phyloP scores from a whole-genome alignment of 2,329 filamentous ascomycete species.

The Atkinsonella texensis region DNA sequence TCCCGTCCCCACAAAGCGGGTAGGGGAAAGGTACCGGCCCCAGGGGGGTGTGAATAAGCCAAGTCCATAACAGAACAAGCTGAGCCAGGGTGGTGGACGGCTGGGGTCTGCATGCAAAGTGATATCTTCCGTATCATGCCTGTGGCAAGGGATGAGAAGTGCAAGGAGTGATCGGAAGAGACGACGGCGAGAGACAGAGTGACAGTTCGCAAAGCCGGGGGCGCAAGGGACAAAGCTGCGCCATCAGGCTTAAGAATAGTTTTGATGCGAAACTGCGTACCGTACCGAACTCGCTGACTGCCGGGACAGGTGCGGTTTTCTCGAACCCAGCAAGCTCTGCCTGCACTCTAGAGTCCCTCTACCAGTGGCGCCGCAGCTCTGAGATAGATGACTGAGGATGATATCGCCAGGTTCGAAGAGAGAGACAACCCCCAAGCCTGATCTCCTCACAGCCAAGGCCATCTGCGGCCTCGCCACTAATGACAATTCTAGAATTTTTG shows the following conservation, averaged over 20 bases:
- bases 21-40: constrained; percentile 1
- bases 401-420: too few species aligned
- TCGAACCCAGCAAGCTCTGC: too few species aligned
- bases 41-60: constrained; percentile 1
- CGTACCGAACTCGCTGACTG: too few species aligned
- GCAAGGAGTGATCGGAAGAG: background rate
- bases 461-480: background rate
- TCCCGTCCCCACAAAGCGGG: constrained; percentile 7
- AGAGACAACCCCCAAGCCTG: too few species aligned
- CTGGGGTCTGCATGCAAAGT: background rate
- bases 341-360: too few species aligned
- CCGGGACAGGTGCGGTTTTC: too few species aligned
- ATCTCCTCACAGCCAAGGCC: background rate
- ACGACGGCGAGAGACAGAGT: background rate
- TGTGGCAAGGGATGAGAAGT: background rate
- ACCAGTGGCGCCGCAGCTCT: too few species aligned
- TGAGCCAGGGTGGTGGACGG: background rate
- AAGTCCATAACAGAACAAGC: constrained; percentile 1
- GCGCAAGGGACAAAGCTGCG: background rate
- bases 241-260: background rate
- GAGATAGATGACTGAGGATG: too few species aligned
- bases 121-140: background rate
- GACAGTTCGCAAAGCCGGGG: background rate
- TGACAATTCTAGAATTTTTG: background rate
- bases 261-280: too few species aligned